Evolutionary conservation across 148 eudicot species (phyloP).

Genomic region (Gaultheria prostrata): DNA sequence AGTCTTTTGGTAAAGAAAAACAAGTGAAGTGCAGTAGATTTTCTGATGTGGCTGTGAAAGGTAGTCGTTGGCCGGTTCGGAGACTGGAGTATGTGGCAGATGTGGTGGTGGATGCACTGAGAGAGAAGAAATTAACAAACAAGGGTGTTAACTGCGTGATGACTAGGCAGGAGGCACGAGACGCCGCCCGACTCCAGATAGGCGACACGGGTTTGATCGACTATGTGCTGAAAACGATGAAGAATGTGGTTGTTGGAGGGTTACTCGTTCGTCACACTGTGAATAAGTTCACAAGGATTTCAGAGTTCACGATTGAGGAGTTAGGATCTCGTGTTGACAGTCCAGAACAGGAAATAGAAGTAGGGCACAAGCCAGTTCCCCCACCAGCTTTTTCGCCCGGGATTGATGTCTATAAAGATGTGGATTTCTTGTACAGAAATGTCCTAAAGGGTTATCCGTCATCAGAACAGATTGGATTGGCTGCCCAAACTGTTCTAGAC

Average conservation of each 20-base stretch:
- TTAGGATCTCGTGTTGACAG: conserved; percentile 15
- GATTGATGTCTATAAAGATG: conserved; percentile 44
- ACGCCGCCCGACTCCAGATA: conserved; percentile 73
- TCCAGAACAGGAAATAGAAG: conserved; percentile 23
- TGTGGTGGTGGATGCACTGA: conserved; percentile 69
- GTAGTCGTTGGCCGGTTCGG: conserved; percentile 74
- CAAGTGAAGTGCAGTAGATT: conserved; percentile 47
- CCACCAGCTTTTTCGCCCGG: conserved; percentile 18
- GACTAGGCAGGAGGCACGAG: conserved; percentile 88
- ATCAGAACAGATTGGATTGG: conserved; percentile 31
- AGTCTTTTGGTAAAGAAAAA: conserved; percentile 31
- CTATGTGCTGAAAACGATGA: conserved; percentile 79
- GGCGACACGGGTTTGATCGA: conserved; percentile 94
- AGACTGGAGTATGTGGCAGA: conserved; percentile 73
- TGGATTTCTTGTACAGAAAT: conserved; percentile 41
- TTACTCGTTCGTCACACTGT: conserved; percentile 48
- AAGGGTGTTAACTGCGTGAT: conserved; percentile 35
- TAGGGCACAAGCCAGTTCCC: conserved; percentile 8
- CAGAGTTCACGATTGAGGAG: conserved; percentile 59
- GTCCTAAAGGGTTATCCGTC: conserved; percentile 38
- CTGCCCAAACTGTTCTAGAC: conserved; percentile 50
- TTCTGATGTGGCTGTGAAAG: conserved; percentile 53
- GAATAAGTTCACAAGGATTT: conserved; percentile 44
- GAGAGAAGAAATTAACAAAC: conserved; percentile 38
- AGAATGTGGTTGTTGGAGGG: conserved; percentile 64